Base-by-base conservation (phyloP, 2,329 filamentous ascomycete genomes). In the Venturia pyrina region DNA sequence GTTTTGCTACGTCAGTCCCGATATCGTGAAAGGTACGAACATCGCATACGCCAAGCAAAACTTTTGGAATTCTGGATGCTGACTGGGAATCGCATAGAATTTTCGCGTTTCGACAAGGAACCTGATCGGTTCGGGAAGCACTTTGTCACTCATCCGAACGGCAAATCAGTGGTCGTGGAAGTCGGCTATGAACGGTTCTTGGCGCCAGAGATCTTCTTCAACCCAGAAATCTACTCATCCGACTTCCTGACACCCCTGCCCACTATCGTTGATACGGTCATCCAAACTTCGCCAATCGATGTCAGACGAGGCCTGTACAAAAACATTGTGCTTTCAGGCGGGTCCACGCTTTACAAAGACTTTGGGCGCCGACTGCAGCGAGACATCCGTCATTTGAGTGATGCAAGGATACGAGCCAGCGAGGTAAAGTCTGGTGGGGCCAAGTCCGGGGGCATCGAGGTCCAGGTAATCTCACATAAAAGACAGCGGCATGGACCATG, bases 201-300 rank as follows among this genome's bases (percentile, higher is more conserved):
- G 67, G 95, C 95, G 2, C 96, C 96, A 32, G 95, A 99, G 78
- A 99, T 99, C 75, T 99, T 99, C 80, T 99, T 99, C 86, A 99
- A 99, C 79, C 95, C 95, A 40, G 95, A 99, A 80, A 99, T 99
- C 73, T 98, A 98, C 84, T 96, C 91, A 68, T 98, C 93, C 70
- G 95, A 99, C 76, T 99, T 99, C 82, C 81, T 99, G 70, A 99
- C 95, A 15, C 95, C 95, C 17, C 85, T 99, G 10, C 95, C 95
- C 32, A 90, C 86, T 63, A 95, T 99, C 63, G 96, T 99, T 68
- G 95, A 99, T 75, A 89, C 89, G 66, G 95, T 98, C 69, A 99
- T 99, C 72, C 95, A 99, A 79, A 93, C 92, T 66, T 96, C 93
- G 43, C 95, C 95, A 53, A 99, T 99, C 72, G 95, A 99, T 75